phyloP scores from a whole-genome alignment of 257 asterid genomes.

The Ilex aquifolium region DNA sequence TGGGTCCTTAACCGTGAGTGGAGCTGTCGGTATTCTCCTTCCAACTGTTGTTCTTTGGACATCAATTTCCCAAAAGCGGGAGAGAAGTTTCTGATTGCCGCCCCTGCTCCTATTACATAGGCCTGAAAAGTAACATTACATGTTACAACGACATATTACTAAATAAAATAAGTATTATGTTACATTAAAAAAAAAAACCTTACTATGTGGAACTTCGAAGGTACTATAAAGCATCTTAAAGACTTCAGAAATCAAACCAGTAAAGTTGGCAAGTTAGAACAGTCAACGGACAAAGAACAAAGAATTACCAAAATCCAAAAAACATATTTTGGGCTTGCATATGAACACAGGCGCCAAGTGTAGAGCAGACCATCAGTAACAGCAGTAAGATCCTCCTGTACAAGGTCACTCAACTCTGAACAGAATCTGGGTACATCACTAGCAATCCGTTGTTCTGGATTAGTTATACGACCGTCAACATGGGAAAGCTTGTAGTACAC shows the following conservation, averaged over 20 bases:
- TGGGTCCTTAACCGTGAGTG: slow-evolving; percentile 96
- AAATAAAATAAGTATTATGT: slow-evolving; percentile 9
- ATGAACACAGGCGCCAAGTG: slow-evolving; percentile 97
- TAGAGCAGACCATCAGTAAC: slow-evolving; percentile 88
- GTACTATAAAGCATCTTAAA: background rate
- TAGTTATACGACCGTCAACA: slow-evolving; percentile 93
- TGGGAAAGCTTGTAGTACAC: slow-evolving; percentile 96
- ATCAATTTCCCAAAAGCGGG: slow-evolving; percentile 93
- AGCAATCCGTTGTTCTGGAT: slow-evolving; percentile 95
- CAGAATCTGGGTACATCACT: slow-evolving; percentile 97
- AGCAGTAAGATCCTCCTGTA: slow-evolving; percentile 92
- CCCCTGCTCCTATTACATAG: slow-evolving; percentile 93
- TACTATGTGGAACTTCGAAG: background rate
- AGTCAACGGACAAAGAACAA: slow-evolving; percentile 12
- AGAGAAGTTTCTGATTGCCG: slow-evolving; percentile 71
- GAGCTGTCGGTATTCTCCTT: slow-evolving; percentile 97
- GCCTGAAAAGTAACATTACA: slow-evolving; percentile 52
- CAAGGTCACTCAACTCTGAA: slow-evolving; percentile 95
- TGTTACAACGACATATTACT: slow-evolving; percentile 9
- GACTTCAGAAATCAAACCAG: background rate
- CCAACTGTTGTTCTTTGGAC: slow-evolving; percentile 94
- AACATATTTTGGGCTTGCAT: slow-evolving; percentile 97
- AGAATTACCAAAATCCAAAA: slow-evolving; percentile 81
- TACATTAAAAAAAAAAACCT: slow-evolving; percentile 6
- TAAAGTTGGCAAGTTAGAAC: slow-evolving; percentile 13